These are phyloP conservation scores for Aspergillus terreus DNA, from an alignment of 2,329 filamentous ascomycete genomes.

Conservation along the genomic window DNA sequence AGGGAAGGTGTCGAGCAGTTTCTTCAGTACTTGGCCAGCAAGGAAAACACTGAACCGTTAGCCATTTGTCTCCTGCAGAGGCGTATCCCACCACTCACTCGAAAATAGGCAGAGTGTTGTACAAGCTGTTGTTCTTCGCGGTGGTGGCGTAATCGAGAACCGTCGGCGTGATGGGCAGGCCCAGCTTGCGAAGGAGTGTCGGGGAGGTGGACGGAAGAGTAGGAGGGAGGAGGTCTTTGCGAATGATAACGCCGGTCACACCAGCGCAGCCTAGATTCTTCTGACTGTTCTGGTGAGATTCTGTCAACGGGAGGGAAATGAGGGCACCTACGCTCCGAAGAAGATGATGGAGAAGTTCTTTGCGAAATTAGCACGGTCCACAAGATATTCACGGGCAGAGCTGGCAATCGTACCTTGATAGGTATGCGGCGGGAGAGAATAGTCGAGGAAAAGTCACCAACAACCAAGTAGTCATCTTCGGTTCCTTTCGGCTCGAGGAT, in stretches of 20 bases:
- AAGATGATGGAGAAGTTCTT: slow-evolving; percentile 71
- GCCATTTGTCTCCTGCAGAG: slow-evolving; percentile 3
- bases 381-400: not conserved
- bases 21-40: slow-evolving; percentile 81
- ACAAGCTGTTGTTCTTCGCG: slow-evolving; percentile 89
- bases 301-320: not conserved
- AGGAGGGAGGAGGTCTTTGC: slow-evolving; percentile 71
- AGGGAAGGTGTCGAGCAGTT: slow-evolving; percentile 62
- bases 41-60: slow-evolving; percentile 68
- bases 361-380: slow-evolving; percentile 1
- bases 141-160: slow-evolving; percentile 80
- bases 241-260: slow-evolving; percentile 80
- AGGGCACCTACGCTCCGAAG: slow-evolving; percentile 46
- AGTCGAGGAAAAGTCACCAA: slow-evolving; percentile 92
- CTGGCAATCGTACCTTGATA: slow-evolving; percentile 8
- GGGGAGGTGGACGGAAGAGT: slow-evolving; percentile 51
- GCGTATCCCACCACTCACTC: slow-evolving; percentile 10
- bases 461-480: slow-evolving; percentile 66
- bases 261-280: slow-evolving; percentile 90
- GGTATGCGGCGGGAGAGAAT: slow-evolving; percentile 67
- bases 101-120: slow-evolving; percentile 94
- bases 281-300: slow-evolving; percentile 47
- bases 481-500: slow-evolving; percentile 53
- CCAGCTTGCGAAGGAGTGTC: slow-evolving; percentile 55
- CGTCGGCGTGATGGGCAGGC: slow-evolving; percentile 56